Evolutionary conservation across 2,329 filamentous ascomycete species (phyloP), one percentile per base, ranked within the genome.

Genomic region (Fusarium stilboides): DNA sequence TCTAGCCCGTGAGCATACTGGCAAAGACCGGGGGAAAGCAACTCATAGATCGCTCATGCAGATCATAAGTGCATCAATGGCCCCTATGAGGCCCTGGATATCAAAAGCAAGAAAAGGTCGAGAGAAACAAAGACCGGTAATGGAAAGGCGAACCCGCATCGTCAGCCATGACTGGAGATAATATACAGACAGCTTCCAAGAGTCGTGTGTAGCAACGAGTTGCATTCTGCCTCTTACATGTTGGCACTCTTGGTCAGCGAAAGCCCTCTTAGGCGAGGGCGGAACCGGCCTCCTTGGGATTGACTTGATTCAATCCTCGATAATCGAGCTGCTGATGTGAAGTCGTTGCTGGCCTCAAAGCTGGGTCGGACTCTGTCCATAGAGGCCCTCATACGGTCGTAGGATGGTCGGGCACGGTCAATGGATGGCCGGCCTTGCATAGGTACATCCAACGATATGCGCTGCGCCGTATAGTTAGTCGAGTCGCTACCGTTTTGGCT

Each of bases 401-500:
- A 97, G n/a, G 93, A 97, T 40, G 93, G 93, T 68, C 94, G 86
- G 7, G 91, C 86, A 64, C 91, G 86, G 67, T 94, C 91, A 42
- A 89, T 84, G 8, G 90, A 91, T 26, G 85, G 86, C 28, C 88
- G 82, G 43, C 77, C 80, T 47, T 75, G 74, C 42, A 69, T 63
- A 46, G 74, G 65, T 50, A 82, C 77, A 62, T 92, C 90, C 69
- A 89, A 77, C 17, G 90, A 90, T 70, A 85, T 82, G 65, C 89
- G 87, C 72, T 89, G 88, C 50, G 86, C 83, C 22, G 94, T 97
- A 79, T 94, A 97, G 74, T 97, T 94, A 50, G 96, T 98, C 65
- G 94, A 95, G 79, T 97, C 94, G 81, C 94, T 98, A 64, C 94
- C 94, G 73, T 95, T 97, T 77, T 97, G 93, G 74, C 93, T 96